These are phyloP conservation scores for Trichoderma gamsii DNA, from an alignment of 495 filamentous ascomycete species.

Conservation along the genomic window DNA sequence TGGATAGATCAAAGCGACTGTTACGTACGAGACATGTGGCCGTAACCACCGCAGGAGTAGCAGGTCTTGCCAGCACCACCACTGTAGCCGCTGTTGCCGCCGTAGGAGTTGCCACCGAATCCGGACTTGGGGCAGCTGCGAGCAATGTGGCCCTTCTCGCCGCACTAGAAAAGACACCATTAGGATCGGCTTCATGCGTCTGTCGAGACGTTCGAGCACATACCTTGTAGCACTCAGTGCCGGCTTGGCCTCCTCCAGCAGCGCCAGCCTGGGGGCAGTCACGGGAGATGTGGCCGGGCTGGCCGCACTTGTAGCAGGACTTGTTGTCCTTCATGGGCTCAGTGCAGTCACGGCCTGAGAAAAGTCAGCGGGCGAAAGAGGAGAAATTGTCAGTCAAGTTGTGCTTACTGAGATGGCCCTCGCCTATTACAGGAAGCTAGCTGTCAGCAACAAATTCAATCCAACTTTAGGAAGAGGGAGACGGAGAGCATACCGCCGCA, in stretches of 20 bases:
- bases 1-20: not conserved
- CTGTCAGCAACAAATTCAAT: not conserved
- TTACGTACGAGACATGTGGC: slow-evolving; percentile 79
- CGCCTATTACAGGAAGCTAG: slow-evolving; percentile 35
- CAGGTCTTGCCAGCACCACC: slow-evolving; percentile 66
- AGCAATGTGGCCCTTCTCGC: slow-evolving; percentile 93
- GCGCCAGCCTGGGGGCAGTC: slow-evolving; percentile 63
- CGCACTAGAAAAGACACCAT: slow-evolving; percentile 51
- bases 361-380: not conserved
- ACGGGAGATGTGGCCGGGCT: slow-evolving; percentile 84
- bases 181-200: slow-evolving; percentile 4
- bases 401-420: slow-evolving; percentile 82
- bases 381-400: slow-evolving; percentile 16
- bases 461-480: slow-evolving; percentile 2
- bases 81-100: slow-evolving; percentile 46
- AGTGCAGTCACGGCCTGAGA: slow-evolving; percentile 80
- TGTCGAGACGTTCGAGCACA: not conserved
- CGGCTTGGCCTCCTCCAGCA: slow-evolving; percentile 33
- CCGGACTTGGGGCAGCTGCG: slow-evolving; percentile 80
- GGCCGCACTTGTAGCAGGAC: slow-evolving; percentile 90
- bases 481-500: slow-evolving; percentile 46
- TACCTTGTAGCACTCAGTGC: slow-evolving; percentile 84
- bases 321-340: slow-evolving; percentile 80
- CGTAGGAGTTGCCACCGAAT: slow-evolving; percentile 33
- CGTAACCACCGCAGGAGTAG: slow-evolving; percentile 94